Conservation (phyloP, 148 eudicot species). For the Fagopyrum homotropicum region DNA sequence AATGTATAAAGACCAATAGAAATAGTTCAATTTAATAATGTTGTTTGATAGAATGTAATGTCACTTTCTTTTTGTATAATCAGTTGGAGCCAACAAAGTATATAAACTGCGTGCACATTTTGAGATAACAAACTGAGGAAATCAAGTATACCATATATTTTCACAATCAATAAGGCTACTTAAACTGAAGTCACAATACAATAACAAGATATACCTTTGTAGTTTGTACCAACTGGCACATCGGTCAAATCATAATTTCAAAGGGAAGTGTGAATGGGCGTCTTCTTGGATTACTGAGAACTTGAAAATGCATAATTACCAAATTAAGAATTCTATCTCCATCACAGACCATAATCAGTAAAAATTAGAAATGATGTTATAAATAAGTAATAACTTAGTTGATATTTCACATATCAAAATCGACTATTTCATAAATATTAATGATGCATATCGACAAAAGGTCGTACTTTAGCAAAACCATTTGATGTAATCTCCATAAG, state of each 20-base stretch:
- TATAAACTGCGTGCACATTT: slow-evolving; percentile 4
- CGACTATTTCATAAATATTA: neutral
- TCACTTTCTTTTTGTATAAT: neutral
- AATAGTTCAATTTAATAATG: neutral
- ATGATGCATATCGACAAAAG: neutral
- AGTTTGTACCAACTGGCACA: slow-evolving; percentile 93
- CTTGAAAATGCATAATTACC: slow-evolving; percentile 36
- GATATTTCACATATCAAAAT: neutral
- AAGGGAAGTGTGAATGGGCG: slow-evolving; percentile 89
- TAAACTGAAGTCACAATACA: neutral
- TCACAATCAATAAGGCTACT: neutral
- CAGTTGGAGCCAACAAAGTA: neutral
- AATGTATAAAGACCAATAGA: neutral
- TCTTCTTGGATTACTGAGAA: slow-evolving; percentile 94
- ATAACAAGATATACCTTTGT: slow-evolving; percentile 27
- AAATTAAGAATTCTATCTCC: neutral
- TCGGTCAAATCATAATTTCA: slow-evolving; percentile 96
- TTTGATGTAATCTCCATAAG: neutral
- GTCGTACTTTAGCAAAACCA: neutral
- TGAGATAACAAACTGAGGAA: neutral
- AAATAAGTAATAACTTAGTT: neutral
- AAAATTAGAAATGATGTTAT: neutral
- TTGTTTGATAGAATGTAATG: neutral
- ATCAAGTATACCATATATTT: neutral
- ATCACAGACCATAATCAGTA: slow-evolving; percentile 5